A percentile compares a stretch with the other conserved stretches of the same genome.
These are phyloP conservation scores for Metarhizium anisopliae DNA, from an alignment of 2,329 filamentous ascomycete species.

Conservation along the genomic window DNA sequence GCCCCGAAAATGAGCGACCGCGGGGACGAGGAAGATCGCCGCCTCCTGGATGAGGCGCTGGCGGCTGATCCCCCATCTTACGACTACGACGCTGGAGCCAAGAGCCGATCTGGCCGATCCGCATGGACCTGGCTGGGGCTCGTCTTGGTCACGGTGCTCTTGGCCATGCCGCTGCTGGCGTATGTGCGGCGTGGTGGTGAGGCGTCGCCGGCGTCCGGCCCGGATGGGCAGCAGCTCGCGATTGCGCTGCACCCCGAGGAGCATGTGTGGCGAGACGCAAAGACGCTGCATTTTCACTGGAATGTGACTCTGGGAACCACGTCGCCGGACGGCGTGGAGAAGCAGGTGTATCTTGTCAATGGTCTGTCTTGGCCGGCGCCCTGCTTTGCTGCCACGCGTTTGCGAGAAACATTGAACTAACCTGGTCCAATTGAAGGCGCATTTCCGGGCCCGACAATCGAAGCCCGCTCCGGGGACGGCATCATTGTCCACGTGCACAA, in stretches of 20 bases:
- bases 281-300: constrained; percentile 12
- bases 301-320: constrained; percentile 10
- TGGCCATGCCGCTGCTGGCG: constrained; percentile 5
- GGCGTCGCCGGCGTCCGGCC: neutral
- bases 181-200: neutral
- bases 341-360: constrained; percentile 17
- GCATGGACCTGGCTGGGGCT: neutral
- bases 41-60: constrained; percentile 3
- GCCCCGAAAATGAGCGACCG: neutral
- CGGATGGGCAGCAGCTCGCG: constrained; percentile 7
- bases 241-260: constrained; percentile 9
- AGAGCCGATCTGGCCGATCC: neutral
- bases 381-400: neutral
- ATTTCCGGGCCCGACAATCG: constrained; percentile 62
- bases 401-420: neutral
- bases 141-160: neutral
- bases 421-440: constrained; percentile 21
- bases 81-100: neutral
- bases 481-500: constrained; percentile 62
- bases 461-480: constrained; percentile 61
- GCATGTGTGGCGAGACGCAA: constrained; percentile 8
- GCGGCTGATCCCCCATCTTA: neutral
- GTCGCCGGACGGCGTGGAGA: constrained; percentile 15
- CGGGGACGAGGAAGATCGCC: constrained; percentile 2
- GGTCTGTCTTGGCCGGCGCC: constrained; percentile 6